A percentile compares a stretch with the other conserved stretches of the same genome.
Evolutionary conservation across 768 basidiomycete genomes (phyloP).

Genomic region (Kwoniella sp.): DNA sequence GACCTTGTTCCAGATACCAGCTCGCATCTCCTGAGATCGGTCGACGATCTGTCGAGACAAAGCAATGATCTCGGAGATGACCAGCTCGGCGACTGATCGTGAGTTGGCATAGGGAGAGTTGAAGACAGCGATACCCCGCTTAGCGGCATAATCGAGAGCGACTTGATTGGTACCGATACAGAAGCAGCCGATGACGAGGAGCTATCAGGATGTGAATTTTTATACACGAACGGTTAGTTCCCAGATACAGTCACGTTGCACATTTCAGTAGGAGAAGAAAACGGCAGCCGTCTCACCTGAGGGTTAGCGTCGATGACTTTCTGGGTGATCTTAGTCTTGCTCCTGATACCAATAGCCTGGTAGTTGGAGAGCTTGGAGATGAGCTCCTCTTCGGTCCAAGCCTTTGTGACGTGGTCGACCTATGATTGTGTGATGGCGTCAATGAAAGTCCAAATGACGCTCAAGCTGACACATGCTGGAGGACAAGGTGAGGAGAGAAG

Average conservation of each 20-base stretch:
- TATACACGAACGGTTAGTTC: too few relatives aligned
- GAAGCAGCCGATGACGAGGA: conserved; percentile 96
- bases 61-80: conserved; percentile 88
- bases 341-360: conserved; percentile 93
- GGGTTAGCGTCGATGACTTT: conserved; percentile 82
- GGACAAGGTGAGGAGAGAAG: too few relatives aligned
- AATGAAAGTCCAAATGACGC: too few relatives aligned
- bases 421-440: conserved; percentile 45
- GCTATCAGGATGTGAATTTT: conserved; percentile 65
- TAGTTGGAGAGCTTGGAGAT: conserved; percentile 74
- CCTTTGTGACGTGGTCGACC: conserved; percentile 83
- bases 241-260: not conserved
- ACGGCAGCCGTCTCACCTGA: conserved; percentile 64
- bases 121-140: conserved; percentile 93
- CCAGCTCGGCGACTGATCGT: conserved; percentile 96
- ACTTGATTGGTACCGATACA: conserved; percentile 99
- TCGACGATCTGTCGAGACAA: conserved; percentile 93
- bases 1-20: conserved; percentile 97
- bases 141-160: conserved; percentile 78
- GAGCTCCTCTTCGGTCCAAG: conserved; percentile 92
- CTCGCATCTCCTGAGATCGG: conserved; percentile 80
- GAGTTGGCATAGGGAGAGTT: conserved; percentile 96
- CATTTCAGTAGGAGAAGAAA: not conserved
- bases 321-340: conserved; percentile 95
- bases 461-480: too few relatives aligned